Evolutionary conservation across 768 basidiomycete species (phyloP).

Genomic region (Mycena olivaceomarginata): DNA sequence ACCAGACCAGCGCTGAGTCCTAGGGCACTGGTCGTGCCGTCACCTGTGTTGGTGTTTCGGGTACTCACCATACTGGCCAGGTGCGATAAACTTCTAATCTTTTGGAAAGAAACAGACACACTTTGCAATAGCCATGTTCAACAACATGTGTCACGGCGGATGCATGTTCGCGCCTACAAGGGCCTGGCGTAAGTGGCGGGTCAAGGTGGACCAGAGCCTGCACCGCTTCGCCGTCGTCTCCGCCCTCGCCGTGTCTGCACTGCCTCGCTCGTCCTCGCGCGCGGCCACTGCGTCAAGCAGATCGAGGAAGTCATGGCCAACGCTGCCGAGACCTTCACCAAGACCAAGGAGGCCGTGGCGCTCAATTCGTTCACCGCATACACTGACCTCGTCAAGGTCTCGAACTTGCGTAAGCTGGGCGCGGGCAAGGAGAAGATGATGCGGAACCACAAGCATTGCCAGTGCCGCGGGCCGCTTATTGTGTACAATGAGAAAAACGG

Average conservation of each 20-base stretch:
- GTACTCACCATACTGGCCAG: constrained; percentile 99
- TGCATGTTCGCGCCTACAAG: constrained; percentile 99
- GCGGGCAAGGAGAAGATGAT: constrained; percentile 69
- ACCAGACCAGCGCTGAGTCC: no score
- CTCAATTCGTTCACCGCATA: no score
- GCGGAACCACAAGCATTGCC: constrained; percentile 97
- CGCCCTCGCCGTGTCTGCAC: constrained; percentile 73
- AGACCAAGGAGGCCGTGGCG: no score
- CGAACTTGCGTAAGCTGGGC: no score
- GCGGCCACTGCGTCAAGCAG: constrained; percentile 98
- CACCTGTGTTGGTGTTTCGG: constrained; percentile 99
- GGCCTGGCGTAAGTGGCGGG: constrained; percentile 99
- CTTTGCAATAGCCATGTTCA: constrained; percentile 90
- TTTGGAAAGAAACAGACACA: no score
- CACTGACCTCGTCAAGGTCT: no score
- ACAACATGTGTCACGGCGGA: no score
- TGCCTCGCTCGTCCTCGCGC: constrained; percentile 98
- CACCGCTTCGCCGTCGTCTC: constrained; percentile 89
- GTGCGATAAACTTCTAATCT: constrained; percentile 59
- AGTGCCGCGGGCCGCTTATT: constrained; percentile 97
- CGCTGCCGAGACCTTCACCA: no score
- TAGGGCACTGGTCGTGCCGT: no score
- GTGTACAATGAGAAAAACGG: constrained; percentile 94
- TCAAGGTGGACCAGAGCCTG: constrained; percentile 99
- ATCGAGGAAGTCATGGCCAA: constrained; percentile 42